Conservation (phyloP, 225 moss, liverwort and hornwort species). For the Asterella californica region DNA sequence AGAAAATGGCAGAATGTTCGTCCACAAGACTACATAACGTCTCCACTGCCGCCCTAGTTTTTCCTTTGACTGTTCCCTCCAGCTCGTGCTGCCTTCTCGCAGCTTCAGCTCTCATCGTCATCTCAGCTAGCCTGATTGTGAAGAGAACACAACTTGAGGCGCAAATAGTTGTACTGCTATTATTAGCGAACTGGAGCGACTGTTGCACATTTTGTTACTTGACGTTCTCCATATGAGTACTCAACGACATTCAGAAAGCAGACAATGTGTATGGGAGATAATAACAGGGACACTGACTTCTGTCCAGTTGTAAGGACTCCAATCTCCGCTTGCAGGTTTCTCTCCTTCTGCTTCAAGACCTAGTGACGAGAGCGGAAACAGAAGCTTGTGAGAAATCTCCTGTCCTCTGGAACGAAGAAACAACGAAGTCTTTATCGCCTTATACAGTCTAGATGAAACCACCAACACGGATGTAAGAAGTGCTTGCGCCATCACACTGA, state of each 20-base stretch:
- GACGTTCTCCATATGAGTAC: neutral
- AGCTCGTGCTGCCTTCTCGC: slow-evolving; percentile 35
- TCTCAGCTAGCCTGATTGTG: slow-evolving; percentile 39
- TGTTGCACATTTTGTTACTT: neutral
- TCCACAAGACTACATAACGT: slow-evolving; percentile 21
- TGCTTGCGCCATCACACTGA: no score
- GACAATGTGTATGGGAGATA: neutral
- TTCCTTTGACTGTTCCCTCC: slow-evolving; percentile 25
- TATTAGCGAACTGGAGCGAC: neutral
- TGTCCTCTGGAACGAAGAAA: neutral
- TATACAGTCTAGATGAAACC: no score
- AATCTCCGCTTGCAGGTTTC: slow-evolving; percentile 41
- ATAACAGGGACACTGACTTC: slow-evolving; percentile 27
- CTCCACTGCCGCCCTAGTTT: slow-evolving; percentile 14
- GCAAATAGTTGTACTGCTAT: neutral
- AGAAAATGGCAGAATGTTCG: slow-evolving; percentile 18
- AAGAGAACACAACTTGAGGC: neutral
- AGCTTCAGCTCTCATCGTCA: slow-evolving; percentile 41
- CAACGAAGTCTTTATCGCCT: neutral
- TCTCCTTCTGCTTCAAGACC: slow-evolving; percentile 48
- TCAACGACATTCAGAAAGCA: neutral
- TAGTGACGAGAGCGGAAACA: neutral
- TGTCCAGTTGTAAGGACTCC: slow-evolving; percentile 40
- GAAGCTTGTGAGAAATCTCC: neutral
- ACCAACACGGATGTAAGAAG: no score